Base-by-base conservation (phyloP, 2,329 filamentous ascomycete genomes). In the Aschersonia sp. region DNA sequence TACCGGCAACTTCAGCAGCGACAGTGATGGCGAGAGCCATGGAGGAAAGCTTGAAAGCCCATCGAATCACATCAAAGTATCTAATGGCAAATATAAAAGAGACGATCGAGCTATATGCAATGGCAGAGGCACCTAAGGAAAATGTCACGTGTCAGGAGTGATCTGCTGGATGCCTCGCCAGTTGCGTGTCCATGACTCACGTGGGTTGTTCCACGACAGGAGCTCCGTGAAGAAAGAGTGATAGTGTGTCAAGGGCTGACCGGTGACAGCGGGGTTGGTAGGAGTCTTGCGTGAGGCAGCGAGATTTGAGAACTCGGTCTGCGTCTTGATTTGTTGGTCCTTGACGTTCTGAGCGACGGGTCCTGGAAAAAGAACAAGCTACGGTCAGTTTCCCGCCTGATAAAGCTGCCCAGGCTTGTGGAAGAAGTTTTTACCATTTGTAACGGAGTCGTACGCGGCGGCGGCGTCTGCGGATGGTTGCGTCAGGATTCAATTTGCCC, bases 211-310 rank as follows among this genome's bases (percentile, higher is more conserved):
- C 78, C 81, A 84, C 55, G 79, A 83, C 52, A 85, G 68, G 49
- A 85, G 71, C 62, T 81, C 78, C 46, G 73, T 75, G 65, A 85
- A 84, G 66, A 83, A 78, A 12, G 79, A 83, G 68, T 84, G 79
- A 62, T 83, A 85, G 64, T 82, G 78, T 50, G 78, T 83, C 58
- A 83, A 64, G 46, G 74, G 73, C 63, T 82, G 77, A 56, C 76
- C 77, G 44, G 75, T 79, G 52, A 75, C 76, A 57, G 77, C 70
- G 35, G 69, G 68, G 49, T 68, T 66, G 46, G 64, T 54, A 47
- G 76, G 77, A 45, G 74, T 75, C 59, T 70, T 70, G 59, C 76
- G 75, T 54, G 76, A 61, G 52, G 71, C 71, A 56, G 75, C 75
- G 44, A 80, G 69, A 60, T 76, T 77, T 58, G 70, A 71, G 53